Base-by-base conservation (phyloP, 2,329 filamentous ascomycete species). In the Fusarium sterilihyphosum region DNA sequence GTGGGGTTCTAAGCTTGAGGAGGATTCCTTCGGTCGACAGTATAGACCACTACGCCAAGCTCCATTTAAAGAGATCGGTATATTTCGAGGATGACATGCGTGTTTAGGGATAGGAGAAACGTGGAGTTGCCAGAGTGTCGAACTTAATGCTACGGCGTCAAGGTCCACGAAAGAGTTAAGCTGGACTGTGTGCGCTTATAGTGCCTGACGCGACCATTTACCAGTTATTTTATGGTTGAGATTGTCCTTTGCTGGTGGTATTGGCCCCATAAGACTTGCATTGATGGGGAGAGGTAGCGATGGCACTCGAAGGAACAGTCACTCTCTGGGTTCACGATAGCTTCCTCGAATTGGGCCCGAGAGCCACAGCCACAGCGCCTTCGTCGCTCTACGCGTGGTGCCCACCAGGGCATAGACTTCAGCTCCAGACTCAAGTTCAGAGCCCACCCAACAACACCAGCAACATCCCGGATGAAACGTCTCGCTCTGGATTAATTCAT, bases 261-360 rank as follows among this genome's bases (percentile, higher is more conserved):
- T 26, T 29, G 18, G 43, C n/a, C 66, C 37, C 12, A 77, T 56
- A 33, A 70, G 61, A 4, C 76, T 74, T 14, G 61, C 65, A 17
- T 79, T 77, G 24, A 73, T 70, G 26, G 69, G 83, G 22, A 84
- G 66, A 5, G 78, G 78, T 74, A 83, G 82, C 70, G 33, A 83
- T 70, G 7, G 79, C 80, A 59, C 80, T 82, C 47, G 83, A 69
- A 13, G 82, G 82, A 26, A 81, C 76, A 12, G 81, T 79, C 4
- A 82, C 81, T 1, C 81, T 80, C 38, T 82, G 74, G 11, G 77
- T 71, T 75, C 80, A 82, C 12, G 63, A 57, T 38, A 83, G 44
- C 6, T 67, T 63, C 22, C 49, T 56, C 1, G 82, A 81, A 33
- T 33, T 33, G 31, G 13, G 13, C 31, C 14, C 31, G 0, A 33